These are phyloP conservation scores for Candida michaelii DNA, from an alignment of 805 yeast species.

Conservation along the genomic window DNA sequence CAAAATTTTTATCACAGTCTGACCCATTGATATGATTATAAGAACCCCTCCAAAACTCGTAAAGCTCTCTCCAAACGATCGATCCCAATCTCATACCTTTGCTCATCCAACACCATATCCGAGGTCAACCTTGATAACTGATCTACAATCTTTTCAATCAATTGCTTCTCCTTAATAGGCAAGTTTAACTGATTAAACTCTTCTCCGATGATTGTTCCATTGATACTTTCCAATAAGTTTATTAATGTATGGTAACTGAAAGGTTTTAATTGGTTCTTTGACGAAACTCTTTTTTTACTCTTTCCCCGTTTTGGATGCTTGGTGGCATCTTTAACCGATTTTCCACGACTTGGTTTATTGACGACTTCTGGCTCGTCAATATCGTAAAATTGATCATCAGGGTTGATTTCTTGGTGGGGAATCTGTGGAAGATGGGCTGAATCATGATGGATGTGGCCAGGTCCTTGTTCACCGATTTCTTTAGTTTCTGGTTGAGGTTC, in stretches of 20 bases:
- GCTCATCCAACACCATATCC: constrained; percentile 85
- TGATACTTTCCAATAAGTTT: constrained; percentile 53
- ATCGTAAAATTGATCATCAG: constrained; percentile 37
- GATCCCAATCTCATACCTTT: constrained; percentile 76
- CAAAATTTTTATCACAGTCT: too few species aligned
- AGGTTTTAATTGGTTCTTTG: constrained; percentile 26
- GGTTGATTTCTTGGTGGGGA: constrained; percentile 9
- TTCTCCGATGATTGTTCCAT: constrained; percentile 62
- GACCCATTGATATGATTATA: too few species aligned
- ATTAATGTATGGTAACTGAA: constrained; percentile 48
- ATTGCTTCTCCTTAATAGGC: constrained; percentile 71
- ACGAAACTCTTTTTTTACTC: constrained; percentile 9
- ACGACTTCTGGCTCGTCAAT: constrained; percentile 37
- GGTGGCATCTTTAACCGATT: constrained; percentile 34
- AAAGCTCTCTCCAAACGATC: constrained; percentile 78
- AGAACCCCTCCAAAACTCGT: constrained; percentile 80
- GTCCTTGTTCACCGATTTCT: constrained; percentile 1
- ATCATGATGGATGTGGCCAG: constrained; percentile 1
- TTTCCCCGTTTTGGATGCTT: constrained; percentile 19
- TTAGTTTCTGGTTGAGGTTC: not conserved
- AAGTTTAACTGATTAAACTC: constrained; percentile 74
- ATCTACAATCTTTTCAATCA: constrained; percentile 83
- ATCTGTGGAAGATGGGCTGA: constrained; percentile 1
- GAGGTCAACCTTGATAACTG: constrained; percentile 82
- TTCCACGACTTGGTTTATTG: constrained; percentile 30